Conservation (phyloP, 345 rosid species). For the Brassica nigra region DNA sequence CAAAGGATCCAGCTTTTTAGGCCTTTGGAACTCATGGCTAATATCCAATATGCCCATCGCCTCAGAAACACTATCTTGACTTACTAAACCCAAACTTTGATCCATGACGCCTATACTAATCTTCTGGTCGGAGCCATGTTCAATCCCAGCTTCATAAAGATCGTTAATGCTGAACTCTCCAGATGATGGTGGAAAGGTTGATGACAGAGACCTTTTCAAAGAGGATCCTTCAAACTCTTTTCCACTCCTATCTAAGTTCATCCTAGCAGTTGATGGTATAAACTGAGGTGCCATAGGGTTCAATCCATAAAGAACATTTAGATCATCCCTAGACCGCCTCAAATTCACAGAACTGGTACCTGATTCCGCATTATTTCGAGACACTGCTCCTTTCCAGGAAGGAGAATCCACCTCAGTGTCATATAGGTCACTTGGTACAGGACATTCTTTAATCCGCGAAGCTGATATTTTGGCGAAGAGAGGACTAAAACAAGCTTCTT, state of each 20-base stretch:
- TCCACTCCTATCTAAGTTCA: constrained; percentile 12
- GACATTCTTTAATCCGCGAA: background rate
- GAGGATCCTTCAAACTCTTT: constrained; percentile 32
- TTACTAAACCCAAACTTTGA: constrained; percentile 17
- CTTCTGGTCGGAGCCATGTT: background rate
- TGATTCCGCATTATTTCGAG: background rate
- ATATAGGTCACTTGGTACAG: constrained; percentile 11
- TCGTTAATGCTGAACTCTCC: constrained; percentile 8
- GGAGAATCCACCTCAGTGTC: constrained; percentile 63
- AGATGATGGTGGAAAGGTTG: constrained; percentile 18
- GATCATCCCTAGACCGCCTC: constrained; percentile 28
- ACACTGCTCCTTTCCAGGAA: constrained; percentile 54
- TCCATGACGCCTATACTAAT: no score
- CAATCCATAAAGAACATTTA: constrained; percentile 35
- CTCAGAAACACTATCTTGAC: constrained; percentile 17
- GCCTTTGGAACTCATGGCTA: constrained; percentile 3
- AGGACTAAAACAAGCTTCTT: background rate
- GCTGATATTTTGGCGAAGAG: constrained; percentile 9
- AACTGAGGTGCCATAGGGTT: constrained; percentile 55
- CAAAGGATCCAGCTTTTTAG: constrained; percentile 22
- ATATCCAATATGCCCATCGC: background rate
- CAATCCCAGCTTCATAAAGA: constrained; percentile 5
- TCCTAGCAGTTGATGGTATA: constrained; percentile 41
- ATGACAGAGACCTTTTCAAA: constrained; percentile 33
- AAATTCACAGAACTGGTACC: background rate